A percentile compares a stretch with the other conserved stretches of the same genome.
Conservation (phyloP, 805 yeast species). For the Allodekkera sacchari region DNA sequence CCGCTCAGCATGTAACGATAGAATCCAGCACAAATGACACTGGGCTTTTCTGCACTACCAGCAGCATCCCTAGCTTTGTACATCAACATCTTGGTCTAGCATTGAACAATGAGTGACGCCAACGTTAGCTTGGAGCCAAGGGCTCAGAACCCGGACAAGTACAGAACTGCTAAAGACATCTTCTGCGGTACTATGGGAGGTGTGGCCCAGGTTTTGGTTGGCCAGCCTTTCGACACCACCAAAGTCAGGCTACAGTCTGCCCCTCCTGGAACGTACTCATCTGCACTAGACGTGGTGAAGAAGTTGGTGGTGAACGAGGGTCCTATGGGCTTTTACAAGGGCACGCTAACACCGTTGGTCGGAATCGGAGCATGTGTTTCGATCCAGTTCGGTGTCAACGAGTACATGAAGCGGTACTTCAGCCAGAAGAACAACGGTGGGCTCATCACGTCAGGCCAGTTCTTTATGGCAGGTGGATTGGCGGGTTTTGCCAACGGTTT, state of each 20-base stretch:
- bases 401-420: slow-evolving; percentile 81
- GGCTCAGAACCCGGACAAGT: slow-evolving; percentile 5
- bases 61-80: too few species aligned
- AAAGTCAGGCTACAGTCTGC: slow-evolving; percentile 90
- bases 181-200: slow-evolving; percentile 94
- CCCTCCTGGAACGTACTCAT: slow-evolving; percentile 58
- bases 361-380: slow-evolving; percentile 99
- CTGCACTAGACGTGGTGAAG: slow-evolving; percentile 67
- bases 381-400: slow-evolving; percentile 92
- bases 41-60: too few species aligned
- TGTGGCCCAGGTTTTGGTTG: slow-evolving; percentile 87
- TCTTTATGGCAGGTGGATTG: slow-evolving; percentile 76
- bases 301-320: slow-evolving; percentile 76
- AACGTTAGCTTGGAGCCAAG: too few species aligned
- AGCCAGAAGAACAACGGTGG: slow-evolving; percentile 35
- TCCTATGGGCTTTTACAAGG: slow-evolving; percentile 78
- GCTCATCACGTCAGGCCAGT: slow-evolving; percentile 50
- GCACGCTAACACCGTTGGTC: slow-evolving; percentile 84
- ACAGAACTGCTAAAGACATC: slow-evolving; percentile 62
- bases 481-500: slow-evolving; percentile 90
- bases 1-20: too few species aligned
- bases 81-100: too few species aligned
- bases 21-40: too few species aligned
- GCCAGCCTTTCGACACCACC: slow-evolving; percentile 94
- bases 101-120: too few species aligned